Evolutionary conservation across 2,329 filamentous ascomycete species (phyloP).

Genomic region (Calonectria montana): DNA sequence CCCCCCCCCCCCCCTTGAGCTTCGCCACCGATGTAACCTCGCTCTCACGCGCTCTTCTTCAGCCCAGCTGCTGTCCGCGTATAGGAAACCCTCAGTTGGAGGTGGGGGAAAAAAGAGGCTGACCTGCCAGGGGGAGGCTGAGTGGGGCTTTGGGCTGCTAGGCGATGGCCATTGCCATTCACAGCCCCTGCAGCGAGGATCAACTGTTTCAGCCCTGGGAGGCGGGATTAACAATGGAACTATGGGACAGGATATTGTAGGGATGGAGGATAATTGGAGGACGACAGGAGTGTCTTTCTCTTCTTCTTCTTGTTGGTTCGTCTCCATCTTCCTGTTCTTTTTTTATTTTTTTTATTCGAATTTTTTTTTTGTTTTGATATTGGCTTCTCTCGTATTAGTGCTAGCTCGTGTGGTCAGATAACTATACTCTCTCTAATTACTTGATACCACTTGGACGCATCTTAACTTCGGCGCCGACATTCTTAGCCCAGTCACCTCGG

Average conservation of each 20-base stretch:
- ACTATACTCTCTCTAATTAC: not conserved
- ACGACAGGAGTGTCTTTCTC: not conserved
- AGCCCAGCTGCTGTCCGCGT: not conserved
- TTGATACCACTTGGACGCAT: not conserved
- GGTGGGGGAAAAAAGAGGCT: not conserved
- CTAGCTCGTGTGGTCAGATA: not conserved
- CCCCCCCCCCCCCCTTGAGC: too few species aligned
- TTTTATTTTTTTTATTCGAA: too few species aligned
- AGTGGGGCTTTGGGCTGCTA: not conserved
- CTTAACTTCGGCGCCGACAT: not conserved
- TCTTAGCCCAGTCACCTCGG: not conserved
- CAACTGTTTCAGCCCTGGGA: slow-evolving; percentile 8
- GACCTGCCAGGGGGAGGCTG: not conserved
- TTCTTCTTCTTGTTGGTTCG: not conserved
- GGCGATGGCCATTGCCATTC: not conserved
- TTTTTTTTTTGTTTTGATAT: too few species aligned
- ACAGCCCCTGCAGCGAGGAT: not conserved
- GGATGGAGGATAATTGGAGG: not conserved
- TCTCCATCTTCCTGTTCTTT: too few species aligned
- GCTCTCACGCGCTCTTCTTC: not conserved
- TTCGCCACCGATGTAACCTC: not conserved
- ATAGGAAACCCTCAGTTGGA: not conserved
- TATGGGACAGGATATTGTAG: not conserved
- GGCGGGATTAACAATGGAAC: not conserved
- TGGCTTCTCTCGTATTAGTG: not conserved